A percentile compares a stretch with the other conserved stretches of the same genome.
These are phyloP conservation scores for Trametes cubensis DNA, from an alignment of 768 basidiomycete genomes.

Conservation along the genomic window DNA sequence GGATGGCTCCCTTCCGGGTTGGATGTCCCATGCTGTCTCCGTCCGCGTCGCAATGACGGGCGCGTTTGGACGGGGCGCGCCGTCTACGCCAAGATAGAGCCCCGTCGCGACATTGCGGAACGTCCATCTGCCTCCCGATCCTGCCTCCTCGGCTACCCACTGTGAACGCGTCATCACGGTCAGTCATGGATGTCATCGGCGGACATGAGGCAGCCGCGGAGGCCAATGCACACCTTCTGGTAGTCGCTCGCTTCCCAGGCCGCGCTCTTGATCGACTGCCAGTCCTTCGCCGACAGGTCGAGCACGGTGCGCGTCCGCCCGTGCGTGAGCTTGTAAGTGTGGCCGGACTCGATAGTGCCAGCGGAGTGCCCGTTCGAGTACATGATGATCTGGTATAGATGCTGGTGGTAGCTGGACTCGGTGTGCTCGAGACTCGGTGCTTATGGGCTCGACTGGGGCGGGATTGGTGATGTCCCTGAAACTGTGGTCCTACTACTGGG, in stretches of 20 bases:
- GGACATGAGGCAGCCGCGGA: neutral
- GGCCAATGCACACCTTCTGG: slow-evolving; percentile 44
- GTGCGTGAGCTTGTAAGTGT: slow-evolving; percentile 51
- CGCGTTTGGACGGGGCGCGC: slow-evolving; percentile 26
- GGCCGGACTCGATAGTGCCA: slow-evolving; percentile 31
- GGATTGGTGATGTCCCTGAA: neutral
- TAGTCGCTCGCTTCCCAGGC: slow-evolving; percentile 46
- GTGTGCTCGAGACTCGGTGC: neutral
- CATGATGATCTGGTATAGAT: neutral
- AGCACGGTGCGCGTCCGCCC: slow-evolving; percentile 52
- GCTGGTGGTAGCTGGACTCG: neutral
- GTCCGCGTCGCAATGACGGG: slow-evolving; percentile 42
- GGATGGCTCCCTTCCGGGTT: slow-evolving; percentile 42
- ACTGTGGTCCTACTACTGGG: no score
- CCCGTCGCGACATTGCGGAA: slow-evolving; percentile 48
- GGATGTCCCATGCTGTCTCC: slow-evolving; percentile 53
- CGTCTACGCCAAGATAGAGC: slow-evolving; percentile 45
- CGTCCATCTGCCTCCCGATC: slow-evolving; percentile 36
- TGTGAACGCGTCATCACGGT: slow-evolving; percentile 24
- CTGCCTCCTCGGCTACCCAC: slow-evolving; percentile 49
- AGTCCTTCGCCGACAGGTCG: slow-evolving; percentile 58
- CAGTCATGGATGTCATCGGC: neutral
- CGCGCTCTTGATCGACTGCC: slow-evolving; percentile 52
- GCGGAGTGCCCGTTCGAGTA: neutral
- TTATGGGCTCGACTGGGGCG: neutral